Evolutionary conservation across 139 green algal species (phyloP).

Genomic region (Tetradesmus obliquus): DNA sequence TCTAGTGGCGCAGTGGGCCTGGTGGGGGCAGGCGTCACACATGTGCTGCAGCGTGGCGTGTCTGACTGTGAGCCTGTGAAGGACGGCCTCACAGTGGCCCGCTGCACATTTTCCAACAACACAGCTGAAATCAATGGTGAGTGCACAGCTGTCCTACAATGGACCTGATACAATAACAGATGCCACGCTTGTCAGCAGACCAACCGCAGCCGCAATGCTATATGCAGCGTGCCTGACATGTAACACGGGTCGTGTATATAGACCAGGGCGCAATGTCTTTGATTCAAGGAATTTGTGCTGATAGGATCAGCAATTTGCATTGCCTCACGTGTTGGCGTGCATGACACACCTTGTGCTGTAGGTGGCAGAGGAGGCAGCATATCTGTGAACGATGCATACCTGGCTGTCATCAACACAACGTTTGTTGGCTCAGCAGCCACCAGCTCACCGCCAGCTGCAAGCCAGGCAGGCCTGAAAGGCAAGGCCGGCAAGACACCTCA

Average conservation of each 20-base stretch:
- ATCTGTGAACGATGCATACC: background rate
- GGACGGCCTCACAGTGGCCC: background rate
- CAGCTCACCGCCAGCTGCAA: too few relatives aligned
- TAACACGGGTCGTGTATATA: too few relatives aligned
- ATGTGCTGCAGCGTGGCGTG: background rate
- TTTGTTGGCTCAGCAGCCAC: background rate
- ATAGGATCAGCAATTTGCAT: too few relatives aligned
- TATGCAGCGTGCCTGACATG: too few relatives aligned
- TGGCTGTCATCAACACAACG: background rate
- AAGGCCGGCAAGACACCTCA: background rate
- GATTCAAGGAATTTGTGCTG: too few relatives aligned
- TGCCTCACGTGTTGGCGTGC: too few relatives aligned
- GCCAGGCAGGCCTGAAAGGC: background rate
- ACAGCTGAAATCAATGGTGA: background rate
- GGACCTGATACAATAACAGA: too few relatives aligned
- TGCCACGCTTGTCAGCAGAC: too few relatives aligned
- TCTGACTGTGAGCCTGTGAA: background rate
- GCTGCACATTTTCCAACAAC: slow-evolving; percentile 3
- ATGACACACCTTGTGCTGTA: background rate
- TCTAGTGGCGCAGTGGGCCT: background rate
- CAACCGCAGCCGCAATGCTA: too few relatives aligned
- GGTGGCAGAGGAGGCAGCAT: background rate
- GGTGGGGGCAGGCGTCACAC: background rate
- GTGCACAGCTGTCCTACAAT: background rate
- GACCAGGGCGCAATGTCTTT: too few relatives aligned